Conservation (phyloP, 2,329 filamentous ascomycete species). For the Cyanodermella asteris region DNA sequence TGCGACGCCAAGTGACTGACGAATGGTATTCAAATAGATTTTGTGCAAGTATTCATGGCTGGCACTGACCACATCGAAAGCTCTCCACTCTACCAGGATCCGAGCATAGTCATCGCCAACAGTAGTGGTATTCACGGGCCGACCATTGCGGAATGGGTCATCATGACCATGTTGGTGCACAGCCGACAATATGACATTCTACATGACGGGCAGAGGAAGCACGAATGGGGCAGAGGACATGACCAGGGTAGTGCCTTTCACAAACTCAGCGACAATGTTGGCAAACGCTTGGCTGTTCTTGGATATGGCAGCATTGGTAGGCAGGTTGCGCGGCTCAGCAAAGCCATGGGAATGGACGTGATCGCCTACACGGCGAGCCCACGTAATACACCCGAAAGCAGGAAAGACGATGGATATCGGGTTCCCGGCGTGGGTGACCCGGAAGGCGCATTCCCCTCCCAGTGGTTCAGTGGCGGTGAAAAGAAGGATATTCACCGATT, state of each 20-base stretch:
- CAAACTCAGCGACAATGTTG: conserved; percentile 31
- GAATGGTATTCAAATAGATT: conserved; percentile 19
- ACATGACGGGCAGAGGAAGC: conserved; percentile 36
- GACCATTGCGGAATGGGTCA: conserved; percentile 44
- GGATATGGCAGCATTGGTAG: conserved; percentile 42
- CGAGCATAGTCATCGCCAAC: conserved; percentile 31
- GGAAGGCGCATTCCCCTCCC: conserved; percentile 30
- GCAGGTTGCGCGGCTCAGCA: conserved; percentile 35
- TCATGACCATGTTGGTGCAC: conserved; percentile 38
- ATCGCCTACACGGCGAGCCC: conserved; percentile 54
- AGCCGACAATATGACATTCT: conserved; percentile 31
- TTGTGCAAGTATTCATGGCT: conserved; percentile 36
- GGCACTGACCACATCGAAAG: conserved; percentile 32
- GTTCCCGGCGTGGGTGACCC: conserved; percentile 43
- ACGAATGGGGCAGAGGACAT: conserved; percentile 24
- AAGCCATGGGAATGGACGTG: conserved; percentile 47
- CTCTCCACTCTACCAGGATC: conserved; percentile 31
- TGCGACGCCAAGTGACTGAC: not conserved
- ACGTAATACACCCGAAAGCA: conserved; percentile 42
- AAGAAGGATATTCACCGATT: conserved; percentile 31
- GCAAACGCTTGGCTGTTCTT: conserved; percentile 35
- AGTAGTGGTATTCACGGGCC: conserved; percentile 37
- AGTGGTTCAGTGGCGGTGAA: conserved; percentile 34
- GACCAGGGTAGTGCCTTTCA: no score
- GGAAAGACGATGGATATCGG: conserved; percentile 41